Conservation (phyloP, 805 yeast species). For the Wickerhamomyces bovis region DNA sequence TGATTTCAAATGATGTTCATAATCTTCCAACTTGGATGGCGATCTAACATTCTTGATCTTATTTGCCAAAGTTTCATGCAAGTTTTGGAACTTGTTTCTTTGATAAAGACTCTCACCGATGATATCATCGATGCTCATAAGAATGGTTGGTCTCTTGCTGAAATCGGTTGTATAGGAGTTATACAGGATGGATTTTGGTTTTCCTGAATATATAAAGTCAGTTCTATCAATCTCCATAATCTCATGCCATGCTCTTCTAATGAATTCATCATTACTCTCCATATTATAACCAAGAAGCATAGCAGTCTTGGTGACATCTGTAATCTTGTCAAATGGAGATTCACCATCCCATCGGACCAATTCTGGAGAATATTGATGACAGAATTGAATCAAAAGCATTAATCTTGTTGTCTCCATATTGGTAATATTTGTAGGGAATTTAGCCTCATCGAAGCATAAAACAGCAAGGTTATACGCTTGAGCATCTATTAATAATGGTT, state of each 20-base stretch:
- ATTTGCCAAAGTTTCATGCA: background rate
- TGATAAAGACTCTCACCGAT: conserved; percentile 2
- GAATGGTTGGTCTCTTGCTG: background rate
- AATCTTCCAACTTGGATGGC: conserved; percentile 2
- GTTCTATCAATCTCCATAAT: conserved; percentile 1
- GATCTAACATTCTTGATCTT: conserved; percentile 7
- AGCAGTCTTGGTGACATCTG: background rate
- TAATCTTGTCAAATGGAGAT: background rate
- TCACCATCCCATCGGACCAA: background rate
- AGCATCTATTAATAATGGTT: background rate
- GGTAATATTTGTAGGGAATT: background rate
- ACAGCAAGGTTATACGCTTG: background rate
- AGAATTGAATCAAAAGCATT: background rate
- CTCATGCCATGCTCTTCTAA: conserved; percentile 1
- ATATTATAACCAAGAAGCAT: background rate
- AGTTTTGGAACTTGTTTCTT: conserved; percentile 2
- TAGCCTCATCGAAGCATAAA: conserved; percentile 1
- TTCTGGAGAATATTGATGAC: conserved; percentile 1
- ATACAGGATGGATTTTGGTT: background rate
- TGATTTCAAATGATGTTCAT: background rate
- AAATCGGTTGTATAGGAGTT: conserved; percentile 1
- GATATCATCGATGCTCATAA: background rate
- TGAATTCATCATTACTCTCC: background rate
- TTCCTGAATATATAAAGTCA: conserved; percentile 1
- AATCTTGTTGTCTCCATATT: background rate